Percentiles rank a stretch among this genome's conserved stretches.
These are phyloP conservation scores for Serendipita sp. DNA, from an alignment of 768 basidiomycete species.

Conservation along the genomic window DNA sequence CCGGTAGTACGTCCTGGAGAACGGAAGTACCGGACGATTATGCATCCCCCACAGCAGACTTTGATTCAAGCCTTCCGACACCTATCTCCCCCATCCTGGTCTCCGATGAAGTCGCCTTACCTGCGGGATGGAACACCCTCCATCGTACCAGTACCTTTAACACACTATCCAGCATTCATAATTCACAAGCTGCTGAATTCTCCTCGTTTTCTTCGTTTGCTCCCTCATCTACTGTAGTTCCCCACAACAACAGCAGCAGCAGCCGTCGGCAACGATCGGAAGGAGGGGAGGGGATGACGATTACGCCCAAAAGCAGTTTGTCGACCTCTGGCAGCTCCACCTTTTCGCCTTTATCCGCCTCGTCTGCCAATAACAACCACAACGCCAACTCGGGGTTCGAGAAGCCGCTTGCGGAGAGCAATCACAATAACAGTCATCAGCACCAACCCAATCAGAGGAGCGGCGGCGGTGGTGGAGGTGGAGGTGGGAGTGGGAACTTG, in stretches of 20 bases:
- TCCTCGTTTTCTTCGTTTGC: not conserved
- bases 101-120: not conserved
- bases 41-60: not conserved
- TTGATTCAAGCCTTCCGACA: not conserved
- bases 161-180: not conserved
- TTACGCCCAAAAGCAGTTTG: not conserved
- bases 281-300: not conserved
- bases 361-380: too few relatives aligned
- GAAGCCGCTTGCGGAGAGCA: not conserved
- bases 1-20: not conserved
- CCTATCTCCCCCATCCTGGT: not conserved
- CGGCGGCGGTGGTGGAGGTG: not conserved
- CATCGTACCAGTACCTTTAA: not conserved
- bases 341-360: not conserved
- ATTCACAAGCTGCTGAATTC: not conserved
- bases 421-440: too few relatives aligned
- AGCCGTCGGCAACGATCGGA: too few relatives aligned
- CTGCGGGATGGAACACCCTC: not conserved
- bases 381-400: not conserved
- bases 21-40: not conserved
- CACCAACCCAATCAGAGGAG: too few relatives aligned
- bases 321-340: not conserved
- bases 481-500: not conserved
- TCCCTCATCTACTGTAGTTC: not conserved
- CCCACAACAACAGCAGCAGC: too few relatives aligned